These are phyloP conservation scores for Xylaria curta DNA, from an alignment of 495 filamentous ascomycete species.

Conservation along the genomic window DNA sequence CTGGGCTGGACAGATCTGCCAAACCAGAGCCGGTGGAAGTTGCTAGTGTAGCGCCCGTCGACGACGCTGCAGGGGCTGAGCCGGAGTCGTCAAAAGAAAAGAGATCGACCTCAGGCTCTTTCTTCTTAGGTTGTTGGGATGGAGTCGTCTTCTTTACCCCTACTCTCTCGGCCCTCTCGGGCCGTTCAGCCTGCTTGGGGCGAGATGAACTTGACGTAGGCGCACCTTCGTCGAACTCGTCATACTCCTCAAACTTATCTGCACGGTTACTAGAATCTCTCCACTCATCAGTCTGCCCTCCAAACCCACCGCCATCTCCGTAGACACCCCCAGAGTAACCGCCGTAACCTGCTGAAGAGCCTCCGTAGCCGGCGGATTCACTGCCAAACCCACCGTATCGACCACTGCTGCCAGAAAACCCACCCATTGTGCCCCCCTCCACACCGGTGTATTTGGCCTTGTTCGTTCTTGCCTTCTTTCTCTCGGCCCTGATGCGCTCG, in stretches of 20 bases:
- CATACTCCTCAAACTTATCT: slow-evolving; percentile 94
- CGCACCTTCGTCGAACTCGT: slow-evolving; percentile 88
- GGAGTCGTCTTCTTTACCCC: slow-evolving; percentile 60
- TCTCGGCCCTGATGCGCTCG: slow-evolving; percentile 86
- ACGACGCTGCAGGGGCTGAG: slow-evolving; percentile 49
- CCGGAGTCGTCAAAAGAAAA: slow-evolving; percentile 83
- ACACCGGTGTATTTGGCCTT: slow-evolving; percentile 94
- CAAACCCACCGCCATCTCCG: slow-evolving; percentile 91
- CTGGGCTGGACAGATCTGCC: slow-evolving; percentile 54
- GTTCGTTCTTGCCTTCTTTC: slow-evolving; percentile 90
- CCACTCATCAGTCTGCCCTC: slow-evolving; percentile 70
- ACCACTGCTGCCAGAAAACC: slow-evolving; percentile 58
- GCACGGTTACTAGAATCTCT: slow-evolving; percentile 56
- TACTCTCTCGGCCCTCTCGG: slow-evolving; percentile 35
- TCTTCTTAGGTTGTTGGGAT: slow-evolving; percentile 70
- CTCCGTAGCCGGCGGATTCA: slow-evolving; percentile 67
- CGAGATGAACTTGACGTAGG: slow-evolving; percentile 50
- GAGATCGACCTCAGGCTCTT: slow-evolving; percentile 85
- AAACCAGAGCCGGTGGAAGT: slow-evolving; percentile 57
- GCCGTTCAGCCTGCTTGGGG: slow-evolving; percentile 50
- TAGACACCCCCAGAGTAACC: slow-evolving; percentile 89
- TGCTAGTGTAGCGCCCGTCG: slow-evolving; percentile 54
- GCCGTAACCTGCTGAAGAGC: slow-evolving; percentile 68
- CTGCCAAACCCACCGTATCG: slow-evolving; percentile 92
- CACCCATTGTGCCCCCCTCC: slow-evolving; percentile 75